These are phyloP conservation scores for Melampsora abietis-canadensis DNA, from an alignment of 1,284 basidiomycete species.

Conservation along the genomic window DNA sequence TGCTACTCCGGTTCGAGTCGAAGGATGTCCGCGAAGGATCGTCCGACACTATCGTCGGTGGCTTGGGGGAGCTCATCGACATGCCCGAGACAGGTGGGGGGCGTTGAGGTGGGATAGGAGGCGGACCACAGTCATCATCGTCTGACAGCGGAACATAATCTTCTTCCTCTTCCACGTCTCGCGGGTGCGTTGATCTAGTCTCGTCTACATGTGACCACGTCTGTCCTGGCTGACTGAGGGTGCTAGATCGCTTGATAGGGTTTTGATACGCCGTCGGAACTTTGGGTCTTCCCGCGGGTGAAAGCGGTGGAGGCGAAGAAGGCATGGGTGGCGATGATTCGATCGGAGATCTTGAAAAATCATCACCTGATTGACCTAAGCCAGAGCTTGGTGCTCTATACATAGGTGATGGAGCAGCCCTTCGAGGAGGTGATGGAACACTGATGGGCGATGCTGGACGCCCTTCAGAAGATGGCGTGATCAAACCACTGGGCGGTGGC, in stretches of 20 bases:
- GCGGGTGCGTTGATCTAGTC: neutral
- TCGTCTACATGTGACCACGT: constrained; percentile 19
- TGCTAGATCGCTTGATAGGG: constrained; percentile 17
- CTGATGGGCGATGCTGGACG: constrained; percentile 5
- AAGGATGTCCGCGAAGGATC: neutral
- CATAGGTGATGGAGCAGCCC: constrained; percentile 23
- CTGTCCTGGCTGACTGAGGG: constrained; percentile 10
- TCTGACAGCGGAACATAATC: neutral
- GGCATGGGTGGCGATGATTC: constrained; percentile 16
- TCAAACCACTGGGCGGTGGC: constrained; percentile 4
- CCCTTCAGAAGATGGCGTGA: neutral
- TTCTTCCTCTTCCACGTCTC: neutral
- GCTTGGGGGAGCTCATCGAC: neutral
- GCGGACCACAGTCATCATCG: neutral
- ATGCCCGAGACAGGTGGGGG: neutral
- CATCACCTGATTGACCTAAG: constrained; percentile 1
- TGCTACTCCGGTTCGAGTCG: neutral
- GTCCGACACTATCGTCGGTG: neutral
- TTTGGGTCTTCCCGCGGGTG: constrained; percentile 6
- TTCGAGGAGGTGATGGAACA: neutral
- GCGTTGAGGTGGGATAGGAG: constrained; percentile 7
- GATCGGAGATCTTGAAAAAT: neutral
- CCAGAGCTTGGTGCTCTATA: constrained; percentile 13
- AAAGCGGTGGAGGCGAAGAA: constrained; percentile 13
- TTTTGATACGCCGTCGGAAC: constrained; percentile 28